These are phyloP conservation scores for Chenopodium suecicum DNA, from an alignment of 148 eudicot genomes.

Conservation along the genomic window DNA sequence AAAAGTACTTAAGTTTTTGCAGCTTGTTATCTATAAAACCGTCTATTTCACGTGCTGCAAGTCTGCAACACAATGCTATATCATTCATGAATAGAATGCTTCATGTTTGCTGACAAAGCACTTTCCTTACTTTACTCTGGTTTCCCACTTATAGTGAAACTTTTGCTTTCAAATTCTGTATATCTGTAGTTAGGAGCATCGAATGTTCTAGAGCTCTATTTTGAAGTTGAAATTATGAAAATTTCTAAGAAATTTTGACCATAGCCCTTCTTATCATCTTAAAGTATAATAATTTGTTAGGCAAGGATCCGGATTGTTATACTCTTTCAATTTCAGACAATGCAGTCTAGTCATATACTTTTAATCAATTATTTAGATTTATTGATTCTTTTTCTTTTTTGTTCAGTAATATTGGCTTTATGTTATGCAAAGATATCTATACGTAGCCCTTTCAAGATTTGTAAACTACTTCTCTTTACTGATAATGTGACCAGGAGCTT, in stretches of 20 bases:
- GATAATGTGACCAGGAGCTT: constrained; percentile 50
- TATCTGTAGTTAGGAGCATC: neutral
- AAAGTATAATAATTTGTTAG: neutral
- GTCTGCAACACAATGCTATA: neutral
- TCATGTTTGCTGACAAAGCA: neutral
- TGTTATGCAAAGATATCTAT: neutral
- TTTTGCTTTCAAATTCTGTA: neutral
- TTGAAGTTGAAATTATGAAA: neutral
- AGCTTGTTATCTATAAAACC: neutral
- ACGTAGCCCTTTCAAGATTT: neutral
- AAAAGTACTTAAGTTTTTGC: neutral
- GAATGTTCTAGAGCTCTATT: neutral
- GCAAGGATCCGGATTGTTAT: neutral
- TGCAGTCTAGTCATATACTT: neutral
- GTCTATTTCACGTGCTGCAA: neutral
- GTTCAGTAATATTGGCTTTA: neutral
- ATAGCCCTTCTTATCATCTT: neutral
- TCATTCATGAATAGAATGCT: neutral
- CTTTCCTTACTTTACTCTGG: neutral
- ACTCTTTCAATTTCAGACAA: neutral
- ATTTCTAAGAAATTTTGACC: neutral
- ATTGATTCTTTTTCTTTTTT: neutral
- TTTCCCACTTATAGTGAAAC: neutral
- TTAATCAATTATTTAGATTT: neutral
- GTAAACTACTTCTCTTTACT: constrained; percentile 5